phyloP scores from a whole-genome alignment of 164 flowering plant genomes.

The Vitis labrusca region DNA sequence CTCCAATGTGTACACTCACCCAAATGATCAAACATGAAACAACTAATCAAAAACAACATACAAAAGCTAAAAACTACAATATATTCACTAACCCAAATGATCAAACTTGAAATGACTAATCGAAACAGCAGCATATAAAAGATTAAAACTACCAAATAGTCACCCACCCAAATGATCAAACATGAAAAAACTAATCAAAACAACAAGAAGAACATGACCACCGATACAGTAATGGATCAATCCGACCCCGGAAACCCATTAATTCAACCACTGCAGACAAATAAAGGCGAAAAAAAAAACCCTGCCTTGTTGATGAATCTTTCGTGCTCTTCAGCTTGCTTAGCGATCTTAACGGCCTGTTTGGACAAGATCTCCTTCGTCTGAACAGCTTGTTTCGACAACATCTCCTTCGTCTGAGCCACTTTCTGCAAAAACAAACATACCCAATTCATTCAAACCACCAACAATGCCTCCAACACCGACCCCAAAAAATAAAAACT shows the following conservation, averaged over 20 bases:
- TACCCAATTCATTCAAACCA: constrained; percentile 14
- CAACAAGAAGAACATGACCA: not conserved
- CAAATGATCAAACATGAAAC: not conserved
- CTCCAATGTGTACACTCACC: too few species aligned
- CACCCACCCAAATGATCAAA: constrained; percentile 3
- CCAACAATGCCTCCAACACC: not conserved
- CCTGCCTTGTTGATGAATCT: constrained; percentile 79
- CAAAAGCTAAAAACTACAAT: not conserved
- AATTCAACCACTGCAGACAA: not conserved
- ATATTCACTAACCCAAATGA: too few species aligned
- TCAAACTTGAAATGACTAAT: too few species aligned
- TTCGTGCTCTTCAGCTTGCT: constrained; percentile 95
- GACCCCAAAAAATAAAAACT: constrained; percentile 1
- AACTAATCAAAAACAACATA: not conserved
- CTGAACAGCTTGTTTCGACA: constrained; percentile 70
- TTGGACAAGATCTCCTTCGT: constrained; percentile 77
- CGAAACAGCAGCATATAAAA: not conserved
- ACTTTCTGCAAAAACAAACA: constrained; percentile 58
- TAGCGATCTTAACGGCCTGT: constrained; percentile 88
- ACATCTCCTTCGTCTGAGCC: constrained; percentile 70
- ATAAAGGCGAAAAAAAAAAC: not conserved
- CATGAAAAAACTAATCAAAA: not conserved
- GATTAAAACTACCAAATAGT: not conserved
- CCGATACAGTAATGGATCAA: not conserved
- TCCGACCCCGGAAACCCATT: not conserved